A percentile compares a stretch with the other conserved stretches of the same genome.
Conservation (phyloP, 2,329 filamentous ascomycete genomes). For the Rhynchosporium secalis region DNA sequence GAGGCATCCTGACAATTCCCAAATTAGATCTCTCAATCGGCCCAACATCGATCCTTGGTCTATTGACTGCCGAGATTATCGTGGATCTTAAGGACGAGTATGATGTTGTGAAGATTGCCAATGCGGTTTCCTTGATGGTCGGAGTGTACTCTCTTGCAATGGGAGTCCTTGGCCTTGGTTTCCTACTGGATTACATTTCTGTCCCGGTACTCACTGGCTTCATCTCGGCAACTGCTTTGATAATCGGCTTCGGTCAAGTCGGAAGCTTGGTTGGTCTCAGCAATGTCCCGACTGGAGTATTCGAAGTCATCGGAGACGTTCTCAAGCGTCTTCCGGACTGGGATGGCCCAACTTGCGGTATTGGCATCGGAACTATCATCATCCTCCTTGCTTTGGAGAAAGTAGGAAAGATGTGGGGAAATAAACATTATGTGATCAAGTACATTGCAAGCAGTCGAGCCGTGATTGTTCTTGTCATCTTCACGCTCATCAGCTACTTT, state of each 20-base stretch:
- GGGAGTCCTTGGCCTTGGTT: constrained; percentile 63
- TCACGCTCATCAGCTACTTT: constrained; percentile 62
- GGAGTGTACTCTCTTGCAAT: constrained; percentile 60
- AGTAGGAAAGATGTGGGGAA: constrained; percentile 59
- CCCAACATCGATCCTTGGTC: constrained; percentile 63
- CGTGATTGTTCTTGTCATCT: constrained; percentile 60
- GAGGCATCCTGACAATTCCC: too few relatives aligned
- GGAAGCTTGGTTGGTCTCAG: constrained; percentile 36
- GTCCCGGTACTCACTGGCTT: constrained; percentile 64
- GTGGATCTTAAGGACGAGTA: constrained; percentile 53
- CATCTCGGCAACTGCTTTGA: constrained; percentile 65
- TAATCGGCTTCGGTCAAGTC: constrained; percentile 65
- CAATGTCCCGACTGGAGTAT: constrained; percentile 52
- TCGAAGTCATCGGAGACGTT: constrained; percentile 59
- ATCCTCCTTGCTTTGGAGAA: constrained; percentile 58
- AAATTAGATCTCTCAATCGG: constrained; percentile 59
- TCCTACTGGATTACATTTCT: constrained; percentile 66
- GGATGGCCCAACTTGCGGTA: constrained; percentile 57
- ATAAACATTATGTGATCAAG: constrained; percentile 57
- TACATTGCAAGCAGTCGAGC: constrained; percentile 60
- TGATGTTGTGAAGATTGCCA: constrained; percentile 55
- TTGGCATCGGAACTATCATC: constrained; percentile 53
- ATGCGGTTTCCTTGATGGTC: constrained; percentile 62
- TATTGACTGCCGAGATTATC: constrained; percentile 63
- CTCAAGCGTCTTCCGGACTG: constrained; percentile 57